Conservation (phyloP, 208 protist species). For the Acanthamoeba quina region DNA sequence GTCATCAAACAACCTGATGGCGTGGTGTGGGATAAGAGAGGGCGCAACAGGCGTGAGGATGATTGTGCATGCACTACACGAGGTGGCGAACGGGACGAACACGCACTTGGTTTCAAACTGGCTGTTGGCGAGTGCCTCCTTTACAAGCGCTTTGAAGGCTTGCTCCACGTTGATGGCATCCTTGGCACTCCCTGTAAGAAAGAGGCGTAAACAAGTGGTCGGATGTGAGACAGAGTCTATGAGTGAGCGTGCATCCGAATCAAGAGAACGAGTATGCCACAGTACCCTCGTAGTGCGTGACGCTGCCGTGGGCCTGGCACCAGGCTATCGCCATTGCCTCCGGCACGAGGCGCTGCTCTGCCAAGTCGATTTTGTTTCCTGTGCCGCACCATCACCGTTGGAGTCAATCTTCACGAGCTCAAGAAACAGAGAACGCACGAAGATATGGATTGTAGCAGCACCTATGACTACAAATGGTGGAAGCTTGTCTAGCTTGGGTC, state of each 20-base stretch:
- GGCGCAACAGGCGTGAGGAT: background rate
- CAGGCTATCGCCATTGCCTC: constrained; percentile 12
- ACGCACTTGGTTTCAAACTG: background rate
- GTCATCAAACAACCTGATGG: background rate
- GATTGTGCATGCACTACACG: too few species aligned
- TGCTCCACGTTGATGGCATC: constrained; percentile 59
- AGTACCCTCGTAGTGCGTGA: constrained; percentile 21
- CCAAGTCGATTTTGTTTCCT: constrained; percentile 85
- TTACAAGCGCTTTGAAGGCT: background rate
- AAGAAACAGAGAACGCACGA: too few species aligned
- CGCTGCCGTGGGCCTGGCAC: background rate
- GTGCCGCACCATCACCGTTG: too few species aligned
- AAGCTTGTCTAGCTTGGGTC: constrained; percentile 74
- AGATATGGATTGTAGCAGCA: background rate
- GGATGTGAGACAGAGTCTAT: background rate
- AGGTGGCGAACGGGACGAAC: too few species aligned
- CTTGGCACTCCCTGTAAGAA: constrained; percentile 18
- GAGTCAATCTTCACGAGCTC: too few species aligned
- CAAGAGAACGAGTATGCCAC: too few species aligned
- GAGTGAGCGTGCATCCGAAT: background rate
- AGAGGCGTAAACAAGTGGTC: too few species aligned
- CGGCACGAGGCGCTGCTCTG: constrained; percentile 24
- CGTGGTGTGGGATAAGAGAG: background rate
- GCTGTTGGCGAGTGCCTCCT: background rate
- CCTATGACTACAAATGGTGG: constrained; percentile 80